Evolutionary conservation across 805 yeast genomes (phyloP).

Genomic region (Sungouiella blattae): DNA sequence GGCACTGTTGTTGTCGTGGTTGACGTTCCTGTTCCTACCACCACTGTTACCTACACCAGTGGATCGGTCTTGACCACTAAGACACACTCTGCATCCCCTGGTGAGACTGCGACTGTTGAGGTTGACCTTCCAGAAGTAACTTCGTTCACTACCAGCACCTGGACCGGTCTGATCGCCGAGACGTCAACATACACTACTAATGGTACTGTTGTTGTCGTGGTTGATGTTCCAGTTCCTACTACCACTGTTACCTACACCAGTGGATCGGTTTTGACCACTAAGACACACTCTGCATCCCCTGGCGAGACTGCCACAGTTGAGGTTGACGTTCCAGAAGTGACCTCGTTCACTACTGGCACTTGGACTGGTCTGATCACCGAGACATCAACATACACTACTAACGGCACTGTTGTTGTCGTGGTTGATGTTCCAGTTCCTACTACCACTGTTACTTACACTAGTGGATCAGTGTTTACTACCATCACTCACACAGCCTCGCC

Average conservation of each 20-base stretch:
- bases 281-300: not conserved
- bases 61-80: not conserved
- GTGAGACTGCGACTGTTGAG: conserved; percentile 1
- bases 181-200: conserved; percentile 3
- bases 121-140: conserved; percentile 1
- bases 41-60: conserved; percentile 4
- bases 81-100: not conserved
- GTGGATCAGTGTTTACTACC: conserved; percentile 5
- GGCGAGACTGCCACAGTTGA: conserved; percentile 8
- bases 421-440: conserved; percentile 14
- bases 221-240: conserved; percentile 11
- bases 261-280: not conserved
- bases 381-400: conserved; percentile 4
- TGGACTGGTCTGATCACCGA: conserved; percentile 10
- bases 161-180: not conserved
- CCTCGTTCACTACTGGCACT: conserved; percentile 7
- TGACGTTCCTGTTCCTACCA: conserved; percentile 2
- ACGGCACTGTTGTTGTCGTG: conserved; percentile 10
- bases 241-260: conserved; percentile 5
- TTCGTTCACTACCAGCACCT: not conserved
- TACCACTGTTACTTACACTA: conserved; percentile 8
- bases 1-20: not conserved
- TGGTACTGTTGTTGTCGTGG: conserved; percentile 1
- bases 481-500: conserved; percentile 5
- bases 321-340: conserved; percentile 12